Conservation (phyloP, 495 filamentous ascomycete genomes). For the Trichoderma reesei region DNA sequence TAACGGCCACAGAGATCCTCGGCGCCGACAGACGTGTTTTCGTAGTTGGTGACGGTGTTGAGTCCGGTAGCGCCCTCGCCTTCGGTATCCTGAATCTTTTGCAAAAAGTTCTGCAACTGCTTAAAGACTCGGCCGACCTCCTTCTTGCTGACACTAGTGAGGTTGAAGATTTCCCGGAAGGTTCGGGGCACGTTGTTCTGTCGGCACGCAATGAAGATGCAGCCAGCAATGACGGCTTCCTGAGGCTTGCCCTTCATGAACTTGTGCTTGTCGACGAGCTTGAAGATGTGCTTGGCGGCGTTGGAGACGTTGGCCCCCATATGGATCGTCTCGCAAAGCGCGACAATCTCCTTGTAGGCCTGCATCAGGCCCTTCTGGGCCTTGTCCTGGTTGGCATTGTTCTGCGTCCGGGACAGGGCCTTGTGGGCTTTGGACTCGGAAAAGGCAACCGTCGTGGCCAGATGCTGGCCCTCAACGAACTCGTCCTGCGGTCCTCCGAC, state of each 20-base stretch:
- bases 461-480: constrained; percentile 81
- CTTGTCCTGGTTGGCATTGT: constrained; percentile 78
- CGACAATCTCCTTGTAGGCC: constrained; percentile 72
- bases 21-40: constrained; percentile 65
- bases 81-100: constrained; percentile 35
- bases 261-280: constrained; percentile 82
- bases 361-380: constrained; percentile 59
- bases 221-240: constrained; percentile 87
- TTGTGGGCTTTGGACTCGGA: constrained; percentile 60
- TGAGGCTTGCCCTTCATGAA: constrained; percentile 91
- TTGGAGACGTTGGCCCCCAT: constrained; percentile 72
- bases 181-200: constrained; percentile 78
- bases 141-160: constrained; percentile 93
- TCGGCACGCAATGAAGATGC: constrained; percentile 94
- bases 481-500: constrained; percentile 86
- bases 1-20: constrained; percentile 80
- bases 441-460: constrained; percentile 80
- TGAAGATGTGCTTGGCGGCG: constrained; percentile 87
- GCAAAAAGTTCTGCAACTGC: constrained; percentile 75
- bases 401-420: constrained; percentile 80
- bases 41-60: constrained; percentile 43
- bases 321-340: constrained; percentile 74
- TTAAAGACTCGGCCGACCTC: constrained; percentile 97
- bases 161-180: constrained; percentile 81
- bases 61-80: constrained; percentile 15